These are phyloP conservation scores for Kazachstania psychrophila DNA, from an alignment of 805 yeast genomes.

Conservation along the genomic window DNA sequence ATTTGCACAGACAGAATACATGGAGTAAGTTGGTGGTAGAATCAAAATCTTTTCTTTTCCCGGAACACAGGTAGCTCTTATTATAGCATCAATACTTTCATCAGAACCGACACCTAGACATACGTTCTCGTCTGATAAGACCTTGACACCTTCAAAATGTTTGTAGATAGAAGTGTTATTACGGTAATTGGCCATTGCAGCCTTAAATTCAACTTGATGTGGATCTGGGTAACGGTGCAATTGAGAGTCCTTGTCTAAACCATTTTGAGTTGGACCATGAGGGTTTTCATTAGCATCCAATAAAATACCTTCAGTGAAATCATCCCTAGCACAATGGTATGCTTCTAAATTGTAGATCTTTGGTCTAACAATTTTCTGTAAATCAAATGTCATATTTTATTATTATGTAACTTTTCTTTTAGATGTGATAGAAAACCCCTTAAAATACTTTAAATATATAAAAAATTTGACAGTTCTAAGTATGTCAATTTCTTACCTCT, in stretches of 20 bases:
- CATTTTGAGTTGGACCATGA: conserved; percentile 68
- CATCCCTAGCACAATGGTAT: conserved; percentile 94
- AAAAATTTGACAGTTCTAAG: no score
- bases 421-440: neutral
- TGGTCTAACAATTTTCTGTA: conserved; percentile 56
- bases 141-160: conserved; percentile 12
- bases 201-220: conserved; percentile 72
- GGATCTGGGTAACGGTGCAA: conserved; percentile 96
- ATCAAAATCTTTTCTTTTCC: conserved; percentile 71
- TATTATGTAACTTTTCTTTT: neutral
- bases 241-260: conserved; percentile 40
- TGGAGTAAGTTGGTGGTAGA: conserved; percentile 96
- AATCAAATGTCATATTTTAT: conserved; percentile 22
- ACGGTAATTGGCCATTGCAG: conserved; percentile 61
- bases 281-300: conserved; percentile 96
- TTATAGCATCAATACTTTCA: conserved; percentile 83
- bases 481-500: no score
- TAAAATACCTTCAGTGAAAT: conserved; percentile 76
- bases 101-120: conserved; percentile 97
- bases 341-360: conserved; percentile 79
- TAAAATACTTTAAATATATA: no score
- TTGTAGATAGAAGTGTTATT: conserved; percentile 32
- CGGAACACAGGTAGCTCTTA: conserved; percentile 78
- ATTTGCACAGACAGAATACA: conserved; percentile 86
- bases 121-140: conserved; percentile 54